Evolutionary conservation across 129 eudicot species (phyloP), one percentile per base, ranked within the genome.

Genomic region (Chrysanthemum lavandulifolium): DNA sequence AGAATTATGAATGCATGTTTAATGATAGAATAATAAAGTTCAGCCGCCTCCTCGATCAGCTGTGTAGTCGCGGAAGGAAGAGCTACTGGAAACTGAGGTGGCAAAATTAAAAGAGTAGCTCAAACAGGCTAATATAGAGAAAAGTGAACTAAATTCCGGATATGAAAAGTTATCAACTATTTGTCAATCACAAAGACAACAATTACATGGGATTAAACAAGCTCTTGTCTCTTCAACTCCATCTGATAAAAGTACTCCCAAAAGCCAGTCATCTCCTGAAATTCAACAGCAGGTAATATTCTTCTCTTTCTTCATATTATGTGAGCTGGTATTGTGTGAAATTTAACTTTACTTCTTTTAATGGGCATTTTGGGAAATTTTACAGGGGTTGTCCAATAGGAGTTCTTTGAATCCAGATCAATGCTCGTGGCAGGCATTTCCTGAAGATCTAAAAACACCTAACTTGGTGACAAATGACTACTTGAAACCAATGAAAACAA

Each of bases 181-280:
- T 67, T 89, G 98, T 75, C 73, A 88, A 63, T 86, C 98, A 62
- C 96, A 92, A 73, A 77, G 98, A 53, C 95, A 89, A 68, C 96
- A 92, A 79, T 71, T 92, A 67, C 89, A 83, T 49, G 96, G 85
- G 77, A 87, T 89, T 72, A 92, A 92, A 82, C 91, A 83, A 75
- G 81, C 89, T 79, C 83, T 92, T 78, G 86, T 93, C 79, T 86
- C 90, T 3, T 80, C 71, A 48, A 74, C 85, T 71, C 77, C 83
- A 61, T 88, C 84, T 19, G 81, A 71, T 73, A 49, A 54, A 71
- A 86, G 75, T 43, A 56, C 79, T 55, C 50, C 65, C 3, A 79
- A 73, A 73, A 52, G 61, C 54, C 73, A 81, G 31, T n/a, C 83
- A 18, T 75, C 87, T 55, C 80, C 81, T 53, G 72, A 65, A 67